Base-by-base conservation (phyloP, 2,329 filamentous ascomycete genomes). In the Exophiala xenobiotica region DNA sequence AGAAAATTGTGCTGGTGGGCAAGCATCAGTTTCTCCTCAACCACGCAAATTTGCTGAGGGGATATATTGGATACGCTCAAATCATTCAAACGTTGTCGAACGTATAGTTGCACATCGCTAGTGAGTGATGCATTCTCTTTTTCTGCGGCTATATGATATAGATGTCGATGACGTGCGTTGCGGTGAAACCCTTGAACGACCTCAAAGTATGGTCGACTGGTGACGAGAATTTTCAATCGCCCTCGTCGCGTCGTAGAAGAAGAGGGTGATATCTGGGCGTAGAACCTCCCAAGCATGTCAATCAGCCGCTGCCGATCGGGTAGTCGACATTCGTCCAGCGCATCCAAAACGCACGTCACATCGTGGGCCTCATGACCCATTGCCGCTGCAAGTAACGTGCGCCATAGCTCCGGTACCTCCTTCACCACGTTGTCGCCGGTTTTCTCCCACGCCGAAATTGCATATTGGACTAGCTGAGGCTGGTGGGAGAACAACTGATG, bases 401-500 rank as follows among this genome's bases (percentile, higher is more conserved):
- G 31, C 57, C 57, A 59, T 7, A 59, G 16, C 8, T 44, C 43
- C 1, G 8, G 6, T 6, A 45, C n/a, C 5, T 54, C 39, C 2
- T 26, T 3, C 9, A 26, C 6, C 4, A 52, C 19, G 9, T 50
- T 44, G 12, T 47, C 20, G n/a, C 40, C 46, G n/a, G 22, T 45
- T 12, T 24, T 26, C 11, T 50, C 39, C 26, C 38, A 55, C 9
- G 20, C 43, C 8, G 14, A 16, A 16, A 54, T 22, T 1, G 50
- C 51, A 20, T 57, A 16, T 6, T 20, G 22, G 4, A 72, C 24
- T 1, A 71, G 58, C 7, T 57, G 6, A 8, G 59, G 59, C 22
- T 59, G 51, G 7, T 60, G 23, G 5, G 16, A 33, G 42, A 71
- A 70, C 1, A 73, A 58, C 40, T 74, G 68, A 56, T 72, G 68